Evolutionary conservation across 495 filamentous ascomycete species (phyloP), one percentile per base, ranked within the genome.

Genomic region (Xylaria acuta): DNA sequence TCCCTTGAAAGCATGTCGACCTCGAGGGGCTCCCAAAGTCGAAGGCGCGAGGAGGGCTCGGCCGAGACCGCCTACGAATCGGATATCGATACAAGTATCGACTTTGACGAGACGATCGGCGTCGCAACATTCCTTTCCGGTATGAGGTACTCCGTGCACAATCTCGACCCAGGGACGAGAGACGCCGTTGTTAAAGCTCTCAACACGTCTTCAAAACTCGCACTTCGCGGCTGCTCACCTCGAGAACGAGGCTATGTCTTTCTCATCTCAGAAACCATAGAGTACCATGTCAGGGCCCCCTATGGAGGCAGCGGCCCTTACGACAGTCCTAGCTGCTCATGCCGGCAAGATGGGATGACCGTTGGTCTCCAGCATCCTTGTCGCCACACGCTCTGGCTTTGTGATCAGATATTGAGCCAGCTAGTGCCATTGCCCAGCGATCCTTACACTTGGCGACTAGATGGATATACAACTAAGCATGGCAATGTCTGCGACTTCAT

Each of bases 371-470:
- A 75, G 32, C 73, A 75, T 9, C 84, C 83, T 0, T 86, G 84
- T 77, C 82, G 82, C n/a, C 84, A 86, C 67, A 75, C 84, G 30
- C 76, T 86, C 65, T 86, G 84, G 83, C 78, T 86, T 30, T 80
- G 84, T 58, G 84, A 86, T 76, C 78, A 77, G 63, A 78, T 86
- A 36, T 76, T 81, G 16, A 82, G 80, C 63, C 82, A 83, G 49
- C 72, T 79, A 40, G 72, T 84, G 0, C 79, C 81, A 54, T 77
- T 82, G 30, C 79, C 78, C 45, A 73, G 78, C 11, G 73, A 77
- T n/a, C 76, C 78, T 32, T 76, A 83, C 40, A 79, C 72, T 16
- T 64, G 85, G 68, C 78, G 75, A 5, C 73, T 75, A 58, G 53
- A 75, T 18, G 84, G 84, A 22, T 83, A 81, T 47, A 72, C 84